Evolutionary conservation across 2,329 filamentous ascomycete species (phyloP).

Genomic region (Colletotrichum sp.): DNA sequence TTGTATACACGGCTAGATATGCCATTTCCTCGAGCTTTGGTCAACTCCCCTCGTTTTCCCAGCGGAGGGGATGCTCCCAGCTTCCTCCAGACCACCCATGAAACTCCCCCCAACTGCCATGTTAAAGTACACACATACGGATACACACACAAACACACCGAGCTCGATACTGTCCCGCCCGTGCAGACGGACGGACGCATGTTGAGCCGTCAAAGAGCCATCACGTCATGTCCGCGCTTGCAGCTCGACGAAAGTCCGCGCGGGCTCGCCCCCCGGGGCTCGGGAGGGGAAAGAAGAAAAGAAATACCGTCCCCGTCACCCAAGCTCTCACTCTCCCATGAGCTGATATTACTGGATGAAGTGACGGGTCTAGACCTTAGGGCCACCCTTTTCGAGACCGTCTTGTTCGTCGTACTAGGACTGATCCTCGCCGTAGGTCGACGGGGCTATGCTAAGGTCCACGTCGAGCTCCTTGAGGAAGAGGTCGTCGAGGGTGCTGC

Average conservation of each 20-base stretch:
- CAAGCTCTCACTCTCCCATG: neutral
- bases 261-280: neutral
- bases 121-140: constrained; percentile 3
- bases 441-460: constrained; percentile 48
- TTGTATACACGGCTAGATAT: neutral
- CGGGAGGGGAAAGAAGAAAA: neutral
- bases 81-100: neutral
- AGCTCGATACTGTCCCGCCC: neutral
- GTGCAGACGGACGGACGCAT: neutral
- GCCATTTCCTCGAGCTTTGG: neutral
- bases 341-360: neutral
- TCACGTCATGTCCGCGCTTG: neutral
- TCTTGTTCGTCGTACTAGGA: constrained; percentile 1
- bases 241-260: neutral
- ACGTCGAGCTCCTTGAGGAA: constrained; percentile 79
- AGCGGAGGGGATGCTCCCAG: neutral
- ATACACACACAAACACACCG: neutral
- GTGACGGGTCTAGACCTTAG: neutral
- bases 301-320: neutral
- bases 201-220: neutral
- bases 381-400: neutral
- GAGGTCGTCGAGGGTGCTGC: constrained; percentile 74
- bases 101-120: constrained; percentile 17
- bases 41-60: neutral
- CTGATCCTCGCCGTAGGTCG: constrained; percentile 21